phyloP scores from a whole-genome alignment of 2,329 filamentous ascomycete genomes.

The Bipolaris cookei region DNA sequence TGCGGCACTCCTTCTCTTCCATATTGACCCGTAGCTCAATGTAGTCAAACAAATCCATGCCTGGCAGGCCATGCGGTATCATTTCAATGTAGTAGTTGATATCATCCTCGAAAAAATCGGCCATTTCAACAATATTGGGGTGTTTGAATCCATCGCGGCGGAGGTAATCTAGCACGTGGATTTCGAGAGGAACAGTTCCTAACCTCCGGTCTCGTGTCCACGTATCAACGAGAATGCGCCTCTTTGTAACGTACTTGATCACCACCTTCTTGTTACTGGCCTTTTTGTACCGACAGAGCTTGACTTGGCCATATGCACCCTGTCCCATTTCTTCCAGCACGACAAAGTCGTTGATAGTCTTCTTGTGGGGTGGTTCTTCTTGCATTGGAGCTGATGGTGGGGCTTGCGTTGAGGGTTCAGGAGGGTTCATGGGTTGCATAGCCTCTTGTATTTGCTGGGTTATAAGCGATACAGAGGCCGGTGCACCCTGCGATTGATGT shows the following conservation, averaged over 20 bases:
- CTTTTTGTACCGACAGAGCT: constrained; percentile 85
- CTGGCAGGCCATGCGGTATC: constrained; percentile 90
- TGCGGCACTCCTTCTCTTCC: constrained; percentile 91
- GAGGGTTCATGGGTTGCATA: constrained; percentile 54
- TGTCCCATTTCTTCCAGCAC: constrained; percentile 99
- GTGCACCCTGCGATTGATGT: constrained; percentile 42
- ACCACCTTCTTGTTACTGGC: constrained; percentile 81
- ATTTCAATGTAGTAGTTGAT: constrained; percentile 99
- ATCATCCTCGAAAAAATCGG: constrained; percentile 75
- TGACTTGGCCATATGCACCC: constrained; percentile 96
- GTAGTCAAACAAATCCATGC: constrained; percentile 99
- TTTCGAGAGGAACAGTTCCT: constrained; percentile 94
- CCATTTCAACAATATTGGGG: constrained; percentile 72
- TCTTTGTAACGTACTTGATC: constrained; percentile 96
- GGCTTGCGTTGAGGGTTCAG: constrained; percentile 41
- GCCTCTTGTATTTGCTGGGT: constrained; percentile 60
- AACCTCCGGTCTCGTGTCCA: constrained; percentile 94
- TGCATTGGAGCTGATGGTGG: constrained; percentile 21
- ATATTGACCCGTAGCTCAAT: constrained; percentile 96
- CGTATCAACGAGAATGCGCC: constrained; percentile 94
- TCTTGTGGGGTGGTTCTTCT: constrained; percentile 61
- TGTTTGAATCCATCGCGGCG: constrained; percentile 72
- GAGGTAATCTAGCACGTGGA: constrained; percentile 94
- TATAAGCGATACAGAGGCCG: constrained; percentile 55
- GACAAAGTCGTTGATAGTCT: constrained; percentile 85